Percentiles rank a stretch among this genome's conserved stretches.
Evolutionary conservation across 441 rosid species (phyloP).

Genomic region (Croton laevigatus): DNA sequence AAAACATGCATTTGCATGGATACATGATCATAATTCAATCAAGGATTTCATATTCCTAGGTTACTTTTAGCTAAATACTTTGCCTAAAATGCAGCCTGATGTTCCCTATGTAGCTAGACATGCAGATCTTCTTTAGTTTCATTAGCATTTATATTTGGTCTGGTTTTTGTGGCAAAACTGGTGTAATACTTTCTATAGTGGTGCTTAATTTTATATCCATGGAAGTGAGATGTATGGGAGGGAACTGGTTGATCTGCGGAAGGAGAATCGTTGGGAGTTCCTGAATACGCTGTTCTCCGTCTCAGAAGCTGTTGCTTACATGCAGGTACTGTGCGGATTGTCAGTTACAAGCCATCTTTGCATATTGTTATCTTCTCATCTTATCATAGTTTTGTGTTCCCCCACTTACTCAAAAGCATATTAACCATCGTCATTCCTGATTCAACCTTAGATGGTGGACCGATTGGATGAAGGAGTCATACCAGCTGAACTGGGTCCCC

Average conservation of each 20-base stretch:
- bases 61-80: not conserved
- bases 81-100: not conserved
- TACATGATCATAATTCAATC: not conserved
- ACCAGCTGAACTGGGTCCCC: slow-evolving; percentile 64
- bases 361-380: not conserved
- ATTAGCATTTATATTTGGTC: slow-evolving; percentile 8
- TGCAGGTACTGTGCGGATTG: slow-evolving; percentile 57
- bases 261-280: slow-evolving; percentile 89
- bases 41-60: not conserved
- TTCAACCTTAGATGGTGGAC: slow-evolving; percentile 75
- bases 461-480: slow-evolving; percentile 89
- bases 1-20: not conserved
- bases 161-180: slow-evolving; percentile 26
- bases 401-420: not conserved
- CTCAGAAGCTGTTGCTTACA: slow-evolving; percentile 94
- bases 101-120: slow-evolving; percentile 11
- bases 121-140: slow-evolving; percentile 14
- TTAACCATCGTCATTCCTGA: slow-evolving; percentile 14
- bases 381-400: slow-evolving; percentile 5
- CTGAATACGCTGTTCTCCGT: slow-evolving; percentile 94
- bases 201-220: slow-evolving; percentile 44
- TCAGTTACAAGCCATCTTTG: not conserved
- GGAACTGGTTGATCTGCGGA: slow-evolving; percentile 91
- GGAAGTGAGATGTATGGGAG: slow-evolving; percentile 93
- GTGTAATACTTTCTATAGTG: slow-evolving; percentile 32